These are phyloP conservation scores for Saccharomycopsis oosterbeekiorum DNA, from an alignment of 805 yeast species.

Conservation along the genomic window DNA sequence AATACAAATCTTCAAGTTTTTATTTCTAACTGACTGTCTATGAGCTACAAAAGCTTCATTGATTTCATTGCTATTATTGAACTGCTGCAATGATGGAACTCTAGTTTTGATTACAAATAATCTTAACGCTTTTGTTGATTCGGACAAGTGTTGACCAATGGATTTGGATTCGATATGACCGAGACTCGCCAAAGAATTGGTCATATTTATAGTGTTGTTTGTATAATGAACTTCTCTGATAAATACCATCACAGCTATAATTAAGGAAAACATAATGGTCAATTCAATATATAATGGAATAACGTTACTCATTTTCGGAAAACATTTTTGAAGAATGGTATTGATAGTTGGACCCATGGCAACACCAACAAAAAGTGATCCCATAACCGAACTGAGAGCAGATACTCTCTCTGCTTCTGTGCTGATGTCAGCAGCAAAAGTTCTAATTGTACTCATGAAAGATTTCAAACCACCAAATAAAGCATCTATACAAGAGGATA, in stretches of 20 bases:
- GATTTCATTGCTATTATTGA: background rate
- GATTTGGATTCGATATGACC: background rate
- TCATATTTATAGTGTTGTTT: background rate
- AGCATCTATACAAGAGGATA: slow-evolving; percentile 36
- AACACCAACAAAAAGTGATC: slow-evolving; percentile 49
- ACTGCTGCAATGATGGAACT: background rate
- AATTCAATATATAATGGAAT: background rate
- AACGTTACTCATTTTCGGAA: background rate
- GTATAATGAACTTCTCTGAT: background rate
- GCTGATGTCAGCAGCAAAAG: slow-evolving; percentile 68
- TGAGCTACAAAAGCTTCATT: background rate
- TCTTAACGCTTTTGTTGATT: background rate
- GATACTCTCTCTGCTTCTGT: slow-evolving; percentile 50
- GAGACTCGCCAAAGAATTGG: background rate
- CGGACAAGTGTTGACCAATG: background rate
- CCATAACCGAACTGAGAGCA: slow-evolving; percentile 48
- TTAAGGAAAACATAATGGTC: background rate
- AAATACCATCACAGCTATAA: background rate
- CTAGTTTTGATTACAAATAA: background rate
- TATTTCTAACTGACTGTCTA: background rate
- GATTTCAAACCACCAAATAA: slow-evolving; percentile 56
- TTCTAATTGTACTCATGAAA: slow-evolving; percentile 47
- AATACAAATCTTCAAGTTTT: background rate
- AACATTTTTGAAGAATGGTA: slow-evolving; percentile 31
- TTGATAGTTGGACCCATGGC: slow-evolving; percentile 52